Percentiles rank a stretch among this genome's conserved stretches.
Conservation (phyloP, 306 rosid genomes). For the Lathyrus sativus region DNA sequence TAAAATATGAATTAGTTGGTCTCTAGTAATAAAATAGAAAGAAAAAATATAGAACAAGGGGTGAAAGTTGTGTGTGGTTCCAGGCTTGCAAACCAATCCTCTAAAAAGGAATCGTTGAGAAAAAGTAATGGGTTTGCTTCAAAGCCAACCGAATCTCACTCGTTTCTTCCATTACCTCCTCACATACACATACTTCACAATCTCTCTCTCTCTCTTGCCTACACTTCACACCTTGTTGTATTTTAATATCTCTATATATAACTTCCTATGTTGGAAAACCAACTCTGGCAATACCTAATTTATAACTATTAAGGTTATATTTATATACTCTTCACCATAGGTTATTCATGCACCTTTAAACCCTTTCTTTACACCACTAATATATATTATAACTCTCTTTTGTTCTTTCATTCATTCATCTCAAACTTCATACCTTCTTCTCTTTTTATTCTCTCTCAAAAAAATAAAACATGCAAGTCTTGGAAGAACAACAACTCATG, state of each 20-base stretch:
- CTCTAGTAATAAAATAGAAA: not conserved
- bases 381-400: slow-evolving; percentile 40
- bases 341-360: slow-evolving; percentile 8
- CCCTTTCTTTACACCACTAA: slow-evolving; percentile 43
- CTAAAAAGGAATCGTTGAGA: slow-evolving; percentile 81
- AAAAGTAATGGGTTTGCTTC: slow-evolving; percentile 97
- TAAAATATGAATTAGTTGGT: not conserved
- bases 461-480: slow-evolving; percentile 40
- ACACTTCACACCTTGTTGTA: slow-evolving; percentile 13
- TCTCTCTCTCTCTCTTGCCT: slow-evolving; percentile 26
- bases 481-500: slow-evolving; percentile 31
- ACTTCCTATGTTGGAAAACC: slow-evolving; percentile 60
- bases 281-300: slow-evolving; percentile 50
- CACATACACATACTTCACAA: slow-evolving; percentile 58
- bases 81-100: slow-evolving; percentile 93
- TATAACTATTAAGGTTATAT: slow-evolving; percentile 28
- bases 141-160: slow-evolving; percentile 98
- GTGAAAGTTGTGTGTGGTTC: slow-evolving; percentile 60
- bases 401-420: not conserved
- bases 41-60: not conserved
- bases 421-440: not conserved
- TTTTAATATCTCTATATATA: slow-evolving; percentile 39
- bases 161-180: slow-evolving; percentile 70
- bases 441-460: not conserved
- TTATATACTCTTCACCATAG: slow-evolving; percentile 4